Conservation (phyloP, 768 basidiomycete genomes). For the Cystoderma amianthinum region DNA sequence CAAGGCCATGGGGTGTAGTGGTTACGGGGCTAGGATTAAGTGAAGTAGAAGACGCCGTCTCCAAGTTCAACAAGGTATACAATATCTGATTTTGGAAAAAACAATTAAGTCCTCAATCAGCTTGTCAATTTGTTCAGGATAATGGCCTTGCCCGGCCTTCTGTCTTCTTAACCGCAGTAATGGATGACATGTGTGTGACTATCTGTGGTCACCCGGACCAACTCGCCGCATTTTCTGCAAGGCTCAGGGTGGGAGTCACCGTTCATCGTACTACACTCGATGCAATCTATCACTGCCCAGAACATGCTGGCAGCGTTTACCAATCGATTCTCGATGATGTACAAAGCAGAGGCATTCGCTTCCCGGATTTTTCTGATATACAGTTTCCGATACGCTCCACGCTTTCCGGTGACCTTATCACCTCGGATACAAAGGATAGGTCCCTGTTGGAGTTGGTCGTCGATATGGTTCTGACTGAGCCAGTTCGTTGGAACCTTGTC, state of each 20-base stretch:
- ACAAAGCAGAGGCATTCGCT: conserved; percentile 32
- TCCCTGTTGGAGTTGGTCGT: conserved; percentile 36
- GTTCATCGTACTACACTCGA: conserved; percentile 39
- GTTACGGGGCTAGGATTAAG: conserved; percentile 21
- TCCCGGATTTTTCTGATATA: conserved; percentile 43
- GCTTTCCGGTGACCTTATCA: conserved; percentile 29
- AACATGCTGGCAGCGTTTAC: conserved; percentile 22
- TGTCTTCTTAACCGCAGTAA: conserved; percentile 44
- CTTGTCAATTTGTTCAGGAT: no score
- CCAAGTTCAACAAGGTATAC: conserved; percentile 18
- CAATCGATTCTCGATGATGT: conserved; percentile 38
- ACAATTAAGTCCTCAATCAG: no score
- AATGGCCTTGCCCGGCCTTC: conserved; percentile 8
- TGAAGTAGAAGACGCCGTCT: conserved; percentile 12
- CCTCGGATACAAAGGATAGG: conserved; percentile 9
- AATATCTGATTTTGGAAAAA: no score
- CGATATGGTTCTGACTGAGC: conserved; percentile 42
- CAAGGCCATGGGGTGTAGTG: conserved; percentile 39
- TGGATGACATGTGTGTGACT: conserved; percentile 40
- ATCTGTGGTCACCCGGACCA: conserved; percentile 52
- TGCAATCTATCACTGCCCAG: conserved; percentile 45
- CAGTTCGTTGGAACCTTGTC: conserved; percentile 47
- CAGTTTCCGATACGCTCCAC: conserved; percentile 41
- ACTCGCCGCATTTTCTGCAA: conserved; percentile 33
- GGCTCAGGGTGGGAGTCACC: conserved; percentile 21